Evolutionary conservation across 352 stramenopile genomes (phyloP).

Genomic region (Phytopythium litorale): DNA sequence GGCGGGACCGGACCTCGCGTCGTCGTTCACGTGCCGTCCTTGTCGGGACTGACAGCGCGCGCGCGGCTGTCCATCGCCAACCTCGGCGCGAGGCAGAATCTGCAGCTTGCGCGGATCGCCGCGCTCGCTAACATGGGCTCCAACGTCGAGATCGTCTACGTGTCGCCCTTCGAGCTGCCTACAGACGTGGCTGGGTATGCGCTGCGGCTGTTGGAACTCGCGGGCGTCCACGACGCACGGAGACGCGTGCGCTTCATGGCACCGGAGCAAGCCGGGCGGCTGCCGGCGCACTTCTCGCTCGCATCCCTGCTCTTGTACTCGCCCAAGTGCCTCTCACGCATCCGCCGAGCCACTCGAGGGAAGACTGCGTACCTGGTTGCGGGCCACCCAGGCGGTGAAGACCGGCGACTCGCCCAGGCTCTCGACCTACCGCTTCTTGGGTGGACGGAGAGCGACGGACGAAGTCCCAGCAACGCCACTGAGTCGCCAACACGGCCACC

Average conservation of each 20-base stretch:
- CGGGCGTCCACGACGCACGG: slow-evolving; percentile 45
- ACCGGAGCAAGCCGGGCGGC: slow-evolving; percentile 76
- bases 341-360: slow-evolving; percentile 47
- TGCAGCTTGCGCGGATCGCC: slow-evolving; percentile 77
- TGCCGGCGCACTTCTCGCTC: slow-evolving; percentile 82
- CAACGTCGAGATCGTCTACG: slow-evolving; percentile 87
- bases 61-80: slow-evolving; percentile 61
- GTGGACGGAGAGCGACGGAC: slow-evolving; percentile 31
- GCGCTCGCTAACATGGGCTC: slow-evolving; percentile 48
- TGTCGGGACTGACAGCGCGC: slow-evolving; percentile 63
- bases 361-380: slow-evolving; percentile 80
- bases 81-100: slow-evolving; percentile 73
- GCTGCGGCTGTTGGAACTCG: slow-evolving; percentile 82
- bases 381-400: slow-evolving; percentile 67
- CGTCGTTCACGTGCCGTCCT: slow-evolving; percentile 79
- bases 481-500: neutral
- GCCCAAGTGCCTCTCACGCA: slow-evolving; percentile 64
- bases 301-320: slow-evolving; percentile 83
- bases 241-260: slow-evolving; percentile 77
- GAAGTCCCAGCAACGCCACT: neutral
- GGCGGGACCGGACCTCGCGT: slow-evolving; percentile 32
- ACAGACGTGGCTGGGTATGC: slow-evolving; percentile 78
- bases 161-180: slow-evolving; percentile 77
- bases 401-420: slow-evolving; percentile 73
- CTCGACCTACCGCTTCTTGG: slow-evolving; percentile 80